These are phyloP conservation scores for Aspergillus hiratsukae DNA, from an alignment of 2,329 filamentous ascomycete genomes.

Conservation along the genomic window DNA sequence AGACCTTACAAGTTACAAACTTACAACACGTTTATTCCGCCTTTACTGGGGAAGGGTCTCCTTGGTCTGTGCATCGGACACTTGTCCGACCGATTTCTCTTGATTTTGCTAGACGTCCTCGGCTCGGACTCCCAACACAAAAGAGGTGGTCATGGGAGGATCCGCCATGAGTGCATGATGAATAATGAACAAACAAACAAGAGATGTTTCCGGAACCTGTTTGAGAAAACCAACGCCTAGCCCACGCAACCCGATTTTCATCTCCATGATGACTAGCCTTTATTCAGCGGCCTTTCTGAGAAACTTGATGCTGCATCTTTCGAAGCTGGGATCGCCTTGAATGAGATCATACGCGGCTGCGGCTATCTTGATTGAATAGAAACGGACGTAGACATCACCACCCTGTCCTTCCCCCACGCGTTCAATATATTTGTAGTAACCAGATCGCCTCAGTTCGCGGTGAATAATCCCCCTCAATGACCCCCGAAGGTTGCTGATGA, in stretches of 20 bases:
- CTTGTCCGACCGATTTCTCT: neutral
- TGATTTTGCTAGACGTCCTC: neutral
- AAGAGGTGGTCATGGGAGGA: neutral
- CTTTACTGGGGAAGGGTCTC: too few species aligned
- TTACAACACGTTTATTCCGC: too few species aligned
- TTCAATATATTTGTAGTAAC: conserved; percentile 13
- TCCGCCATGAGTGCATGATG: neutral
- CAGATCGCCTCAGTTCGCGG: conserved; percentile 6
- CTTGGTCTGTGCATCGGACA: neutral
- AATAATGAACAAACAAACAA: neutral
- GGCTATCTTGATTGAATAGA: conserved; percentile 19
- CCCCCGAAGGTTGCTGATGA: conserved; percentile 12
- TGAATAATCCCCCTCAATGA: conserved; percentile 6
- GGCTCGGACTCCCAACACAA: neutral
- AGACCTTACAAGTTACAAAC: too few species aligned
- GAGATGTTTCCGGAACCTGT: neutral
- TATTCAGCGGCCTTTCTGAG: neutral
- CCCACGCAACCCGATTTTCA: neutral
- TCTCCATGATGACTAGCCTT: neutral
- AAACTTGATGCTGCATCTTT: conserved; percentile 14
- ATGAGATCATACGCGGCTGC: conserved; percentile 11
- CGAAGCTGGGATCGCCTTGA: conserved; percentile 8
- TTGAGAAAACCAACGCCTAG: neutral
- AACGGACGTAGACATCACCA: conserved; percentile 12
- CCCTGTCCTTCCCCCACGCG: conserved; percentile 9